A percentile compares a stretch with the other conserved stretches of the same genome.
phyloP scores from a whole-genome alignment of 768 basidiomycete species.

The Chalciporus piperatus region DNA sequence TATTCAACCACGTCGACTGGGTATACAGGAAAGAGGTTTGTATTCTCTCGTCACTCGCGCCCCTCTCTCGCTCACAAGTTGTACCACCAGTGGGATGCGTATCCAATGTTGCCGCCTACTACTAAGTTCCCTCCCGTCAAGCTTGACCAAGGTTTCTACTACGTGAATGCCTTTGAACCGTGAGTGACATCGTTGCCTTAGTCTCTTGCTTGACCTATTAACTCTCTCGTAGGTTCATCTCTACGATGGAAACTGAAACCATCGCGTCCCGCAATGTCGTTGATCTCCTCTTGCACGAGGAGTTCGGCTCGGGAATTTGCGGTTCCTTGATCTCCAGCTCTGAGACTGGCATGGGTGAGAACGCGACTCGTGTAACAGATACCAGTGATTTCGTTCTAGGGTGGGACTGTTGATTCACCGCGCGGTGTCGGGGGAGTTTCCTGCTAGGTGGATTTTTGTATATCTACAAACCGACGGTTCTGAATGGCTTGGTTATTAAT shows the following conservation, averaged over 20 bases:
- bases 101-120: constrained; percentile 70
- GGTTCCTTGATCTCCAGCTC: constrained; percentile 37
- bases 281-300: constrained; percentile 71
- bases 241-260: constrained; percentile 94
- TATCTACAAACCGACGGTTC: neutral
- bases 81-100: constrained; percentile 69
- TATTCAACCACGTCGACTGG: constrained; percentile 81
- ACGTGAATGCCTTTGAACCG: constrained; percentile 92
- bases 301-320: constrained; percentile 72
- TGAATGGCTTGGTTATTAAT: neutral
- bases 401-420: constrained; percentile 63
- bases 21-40: constrained; percentile 72
- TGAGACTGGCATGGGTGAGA: constrained; percentile 12
- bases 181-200: constrained; percentile 37
- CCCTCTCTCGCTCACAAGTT: constrained; percentile 4
- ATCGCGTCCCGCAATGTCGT: constrained; percentile 80
- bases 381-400: constrained; percentile 56
- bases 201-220: constrained; percentile 1
- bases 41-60: neutral
- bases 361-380: constrained; percentile 8
- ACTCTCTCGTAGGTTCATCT: constrained; percentile 56
- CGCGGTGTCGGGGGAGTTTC: neutral
- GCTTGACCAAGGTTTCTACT: constrained; percentile 78
- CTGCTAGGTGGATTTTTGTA: neutral
- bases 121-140: constrained; percentile 71